Base-by-base conservation (phyloP, 805 yeast genomes). In the Barnettozyma pratensis region DNA sequence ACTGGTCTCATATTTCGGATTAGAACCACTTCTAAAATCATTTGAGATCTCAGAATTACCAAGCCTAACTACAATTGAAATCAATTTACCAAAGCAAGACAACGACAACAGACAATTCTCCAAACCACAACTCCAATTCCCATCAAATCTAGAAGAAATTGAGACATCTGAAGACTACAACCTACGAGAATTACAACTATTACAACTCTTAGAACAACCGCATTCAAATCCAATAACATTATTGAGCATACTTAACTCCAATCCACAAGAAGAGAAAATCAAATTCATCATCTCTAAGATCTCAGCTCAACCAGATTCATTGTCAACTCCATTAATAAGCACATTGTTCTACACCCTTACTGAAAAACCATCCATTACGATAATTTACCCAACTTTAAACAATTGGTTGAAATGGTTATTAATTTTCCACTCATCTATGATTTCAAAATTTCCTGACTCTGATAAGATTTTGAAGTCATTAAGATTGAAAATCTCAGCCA, bases 391-490 rank as follows among this genome's bases (percentile, higher is more conserved):
- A 6, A 61, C 65, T 41, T 66, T 67, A 49, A 67, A 73, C 41
- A 58, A 69, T 9, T 92, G 97, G 97, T 71, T 91, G 45, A 86
- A 87, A 64, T 88, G 94, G 89, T 57, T 87, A 14, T 68, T 91
- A 50, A 73, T 90, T 29, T 67, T 77, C 11, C 86, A 85, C 59
- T 88, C 91, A 28, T 79, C 48, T 8, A 19, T 46, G 1, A 42
- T 59, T 12, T 46, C 47, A 34, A 30, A 42, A 14, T 6, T 39
- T 4, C 37, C 46, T 25, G 48, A 43, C 12, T 78, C 6, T 63
- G 73, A 50, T 66, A 30, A 41, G 28, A 46, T 42, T 19, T 69
- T 85, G 45, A 80, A 80, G 40, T 67, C 75, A 4, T 65, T 92
- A 47, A 84, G 80, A 62, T 61, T 76, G 3, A 73, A 85, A 0